These are phyloP conservation scores for Amanita pallidorosea DNA, from an alignment of 768 basidiomycete species.

Conservation along the genomic window DNA sequence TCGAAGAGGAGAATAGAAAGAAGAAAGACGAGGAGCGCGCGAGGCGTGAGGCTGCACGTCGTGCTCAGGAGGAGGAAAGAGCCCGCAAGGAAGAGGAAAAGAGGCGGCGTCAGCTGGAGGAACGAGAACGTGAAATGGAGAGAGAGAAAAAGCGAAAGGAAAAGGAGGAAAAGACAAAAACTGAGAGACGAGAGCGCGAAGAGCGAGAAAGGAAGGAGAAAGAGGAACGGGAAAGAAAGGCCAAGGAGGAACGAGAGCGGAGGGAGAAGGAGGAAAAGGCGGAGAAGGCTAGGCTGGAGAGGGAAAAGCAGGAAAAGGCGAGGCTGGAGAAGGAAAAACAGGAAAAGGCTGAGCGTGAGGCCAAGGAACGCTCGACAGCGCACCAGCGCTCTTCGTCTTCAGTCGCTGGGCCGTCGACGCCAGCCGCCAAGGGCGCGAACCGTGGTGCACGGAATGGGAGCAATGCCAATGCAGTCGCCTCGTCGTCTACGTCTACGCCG, in stretches of 20 bases:
- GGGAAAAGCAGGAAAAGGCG: constrained; percentile 19
- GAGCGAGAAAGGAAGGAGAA: constrained; percentile 60
- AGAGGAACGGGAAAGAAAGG: constrained; percentile 54
- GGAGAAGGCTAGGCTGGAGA: constrained; percentile 26
- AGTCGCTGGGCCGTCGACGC: constrained; percentile 14
- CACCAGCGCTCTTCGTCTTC: constrained; percentile 38
- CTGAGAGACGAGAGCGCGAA: constrained; percentile 68
- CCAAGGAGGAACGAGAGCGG: constrained; percentile 44
- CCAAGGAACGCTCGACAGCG: constrained; percentile 17
- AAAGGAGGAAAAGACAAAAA: constrained; percentile 59
- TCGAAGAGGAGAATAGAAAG: constrained; percentile 74
- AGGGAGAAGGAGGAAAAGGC: constrained; percentile 33
- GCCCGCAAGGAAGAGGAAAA: constrained; percentile 75
- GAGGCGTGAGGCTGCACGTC: constrained; percentile 64
- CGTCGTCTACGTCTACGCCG: constrained; percentile 26
- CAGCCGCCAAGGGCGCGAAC: constrained; percentile 26
- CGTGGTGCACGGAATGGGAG: constrained; percentile 21
- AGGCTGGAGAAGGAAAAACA: constrained; percentile 21
- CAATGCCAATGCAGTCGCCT: constrained; percentile 25
- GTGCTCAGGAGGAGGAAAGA: constrained; percentile 76
- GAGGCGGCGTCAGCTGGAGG: constrained; percentile 65
- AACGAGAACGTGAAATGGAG: constrained; percentile 72
- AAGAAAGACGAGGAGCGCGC: constrained; percentile 82
- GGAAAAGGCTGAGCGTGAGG: constrained; percentile 18
- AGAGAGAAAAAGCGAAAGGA: constrained; percentile 65